A percentile compares a stretch with the other conserved stretches of the same genome.
These are phyloP conservation scores for Salinomyces thailandicus DNA, from an alignment of 2,329 filamentous ascomycete genomes.

Conservation along the genomic window DNA sequence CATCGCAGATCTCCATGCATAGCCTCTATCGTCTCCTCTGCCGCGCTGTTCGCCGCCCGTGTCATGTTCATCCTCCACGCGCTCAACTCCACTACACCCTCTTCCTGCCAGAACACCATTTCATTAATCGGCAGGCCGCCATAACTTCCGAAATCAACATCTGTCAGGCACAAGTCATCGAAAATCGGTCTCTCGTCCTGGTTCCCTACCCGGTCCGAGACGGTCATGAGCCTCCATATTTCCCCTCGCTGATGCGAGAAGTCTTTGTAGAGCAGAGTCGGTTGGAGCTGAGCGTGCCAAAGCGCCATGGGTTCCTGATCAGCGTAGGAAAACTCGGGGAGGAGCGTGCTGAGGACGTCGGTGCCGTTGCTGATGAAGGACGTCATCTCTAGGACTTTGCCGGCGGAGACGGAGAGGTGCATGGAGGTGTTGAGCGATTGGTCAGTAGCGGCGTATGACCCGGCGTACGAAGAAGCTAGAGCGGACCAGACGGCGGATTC, in stretches of 20 bases:
- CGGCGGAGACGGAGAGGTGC: slow-evolving; percentile 8
- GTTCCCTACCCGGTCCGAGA: slow-evolving; percentile 9
- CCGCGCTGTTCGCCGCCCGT: too few relatives aligned
- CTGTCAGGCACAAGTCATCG: slow-evolving; percentile 18
- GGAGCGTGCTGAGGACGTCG: slow-evolving; percentile 11
- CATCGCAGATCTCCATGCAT: too few relatives aligned
- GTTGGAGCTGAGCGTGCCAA: slow-evolving; percentile 18
- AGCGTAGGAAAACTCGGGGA: background rate
- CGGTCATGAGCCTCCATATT: slow-evolving; percentile 18
- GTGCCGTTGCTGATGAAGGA: slow-evolving; percentile 19
- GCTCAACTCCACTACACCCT: slow-evolving; percentile 16
- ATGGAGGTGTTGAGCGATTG: slow-evolving; percentile 16
- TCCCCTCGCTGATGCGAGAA: slow-evolving; percentile 16
- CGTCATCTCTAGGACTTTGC: slow-evolving; percentile 14
- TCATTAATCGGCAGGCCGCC: slow-evolving; percentile 21
- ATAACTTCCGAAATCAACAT: slow-evolving; percentile 17
- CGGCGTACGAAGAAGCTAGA: slow-evolving; percentile 11
- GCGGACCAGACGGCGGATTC: slow-evolving; percentile 20
- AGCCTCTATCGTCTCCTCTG: too few relatives aligned
- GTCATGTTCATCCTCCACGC: slow-evolving; percentile 19
- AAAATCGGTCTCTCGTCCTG: slow-evolving; percentile 7
- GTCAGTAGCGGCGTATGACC: slow-evolving; percentile 7
- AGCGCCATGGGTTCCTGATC: background rate
- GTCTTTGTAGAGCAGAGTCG: slow-evolving; percentile 20
- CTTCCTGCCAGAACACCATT: slow-evolving; percentile 20